phyloP scores from a whole-genome alignment of 2,329 filamentous ascomycete genomes.

The Akanthomyces uredinophilus region DNA sequence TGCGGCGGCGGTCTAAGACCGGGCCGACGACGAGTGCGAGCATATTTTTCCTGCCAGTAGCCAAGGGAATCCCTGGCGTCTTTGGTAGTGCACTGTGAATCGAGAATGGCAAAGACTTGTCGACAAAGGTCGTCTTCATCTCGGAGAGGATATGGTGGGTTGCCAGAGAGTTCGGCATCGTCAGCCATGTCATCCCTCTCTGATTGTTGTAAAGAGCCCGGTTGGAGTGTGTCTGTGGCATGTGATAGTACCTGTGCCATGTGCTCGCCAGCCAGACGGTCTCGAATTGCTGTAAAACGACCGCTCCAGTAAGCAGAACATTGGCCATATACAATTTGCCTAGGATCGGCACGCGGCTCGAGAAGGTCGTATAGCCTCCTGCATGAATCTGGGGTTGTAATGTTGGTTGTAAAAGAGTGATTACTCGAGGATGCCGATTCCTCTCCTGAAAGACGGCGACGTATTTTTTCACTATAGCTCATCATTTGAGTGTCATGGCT shows the following conservation, averaged over 20 bases:
- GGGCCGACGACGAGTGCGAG: slow-evolving; percentile 33
- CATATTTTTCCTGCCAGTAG: slow-evolving; percentile 46
- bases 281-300: slow-evolving; percentile 52
- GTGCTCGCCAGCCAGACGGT: slow-evolving; percentile 34
- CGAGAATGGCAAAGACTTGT: slow-evolving; percentile 43
- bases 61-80: slow-evolving; percentile 44
- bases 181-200: background rate
- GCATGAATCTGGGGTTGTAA: slow-evolving; percentile 7
- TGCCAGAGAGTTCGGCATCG: background rate
- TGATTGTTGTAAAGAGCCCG: background rate
- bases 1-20: slow-evolving; percentile 35
- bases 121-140: slow-evolving; percentile 39
- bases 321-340: slow-evolving; percentile 37
- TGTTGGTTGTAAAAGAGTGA: slow-evolving; percentile 13
- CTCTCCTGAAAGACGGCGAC: slow-evolving; percentile 17
- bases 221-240: background rate
- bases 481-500: too few species aligned
- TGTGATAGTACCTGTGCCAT: slow-evolving; percentile 5
- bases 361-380: background rate
- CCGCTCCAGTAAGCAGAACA: slow-evolving; percentile 56
- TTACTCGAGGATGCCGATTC: slow-evolving; percentile 20
- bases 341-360: background rate
- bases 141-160: slow-evolving; percentile 9
- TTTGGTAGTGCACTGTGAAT: slow-evolving; percentile 40
- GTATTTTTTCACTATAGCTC: background rate